Percentiles rank a stretch among this genome's conserved stretches.
Evolutionary conservation across 2,329 filamentous ascomycete genomes (phyloP).

Genomic region (Fusarium praegraminearum): DNA sequence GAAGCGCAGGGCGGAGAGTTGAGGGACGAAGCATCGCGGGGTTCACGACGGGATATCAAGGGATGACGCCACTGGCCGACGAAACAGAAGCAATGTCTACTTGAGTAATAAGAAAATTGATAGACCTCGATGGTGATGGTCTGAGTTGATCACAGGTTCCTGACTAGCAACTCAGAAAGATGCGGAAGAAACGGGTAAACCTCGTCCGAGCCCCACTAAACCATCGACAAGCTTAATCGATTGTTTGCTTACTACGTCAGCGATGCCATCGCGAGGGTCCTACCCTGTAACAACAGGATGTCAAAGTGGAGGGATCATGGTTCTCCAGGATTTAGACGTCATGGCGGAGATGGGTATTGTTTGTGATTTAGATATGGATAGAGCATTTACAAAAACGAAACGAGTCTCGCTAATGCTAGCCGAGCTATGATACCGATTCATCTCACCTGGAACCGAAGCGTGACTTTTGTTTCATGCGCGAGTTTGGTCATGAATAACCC

Average conservation of each 20-base stretch:
- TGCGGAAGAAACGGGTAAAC: slow-evolving; percentile 40
- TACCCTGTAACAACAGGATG: slow-evolving; percentile 27
- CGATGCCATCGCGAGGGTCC: slow-evolving; percentile 29
- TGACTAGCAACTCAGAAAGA: neutral
- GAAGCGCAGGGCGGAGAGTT: slow-evolving; percentile 49
- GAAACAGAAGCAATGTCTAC: neutral
- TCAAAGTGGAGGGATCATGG: neutral
- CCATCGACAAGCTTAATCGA: neutral
- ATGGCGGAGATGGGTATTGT: neutral
- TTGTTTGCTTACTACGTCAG: slow-evolving; percentile 32
- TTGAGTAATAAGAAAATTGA: neutral
- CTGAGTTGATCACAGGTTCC: neutral
- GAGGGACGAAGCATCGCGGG: slow-evolving; percentile 49
- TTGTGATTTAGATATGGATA: neutral
- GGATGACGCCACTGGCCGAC: slow-evolving; percentile 5
- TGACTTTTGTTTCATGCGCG: neutral
- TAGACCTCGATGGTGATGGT: slow-evolving; percentile 22
- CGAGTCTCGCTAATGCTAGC: neutral
- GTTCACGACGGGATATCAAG: slow-evolving; percentile 10
- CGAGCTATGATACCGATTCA: neutral
- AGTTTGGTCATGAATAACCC: neutral
- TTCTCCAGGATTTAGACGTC: neutral
- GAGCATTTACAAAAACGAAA: neutral
- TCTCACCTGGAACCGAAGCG: neutral
- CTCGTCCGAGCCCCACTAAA: slow-evolving; percentile 28